Evolutionary conservation across 805 yeast species (phyloP).

Genomic region (Brettanomyces nanus): DNA sequence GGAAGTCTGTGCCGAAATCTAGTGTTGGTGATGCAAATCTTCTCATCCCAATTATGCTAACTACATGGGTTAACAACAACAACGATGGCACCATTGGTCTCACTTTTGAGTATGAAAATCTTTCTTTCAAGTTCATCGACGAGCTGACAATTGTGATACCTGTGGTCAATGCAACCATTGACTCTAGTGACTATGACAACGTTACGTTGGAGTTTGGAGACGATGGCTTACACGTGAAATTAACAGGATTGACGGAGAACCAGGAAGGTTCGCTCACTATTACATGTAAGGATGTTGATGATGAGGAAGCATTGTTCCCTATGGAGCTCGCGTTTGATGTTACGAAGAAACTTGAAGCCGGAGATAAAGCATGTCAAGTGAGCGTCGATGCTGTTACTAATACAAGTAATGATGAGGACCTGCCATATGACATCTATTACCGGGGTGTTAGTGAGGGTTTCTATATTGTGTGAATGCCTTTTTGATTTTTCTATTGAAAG

Average conservation of each 20-base stretch:
- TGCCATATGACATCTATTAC: conserved; percentile 63
- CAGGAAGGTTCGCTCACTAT: conserved; percentile 74
- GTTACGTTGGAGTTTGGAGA: conserved; percentile 51
- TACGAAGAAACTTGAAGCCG: conserved; percentile 21
- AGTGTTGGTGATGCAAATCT: conserved; percentile 48
- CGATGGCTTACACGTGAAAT: conserved; percentile 61
- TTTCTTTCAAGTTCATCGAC: conserved; percentile 41
- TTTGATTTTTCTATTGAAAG: no score
- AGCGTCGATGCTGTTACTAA: conserved; percentile 57
- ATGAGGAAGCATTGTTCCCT: conserved; percentile 86
- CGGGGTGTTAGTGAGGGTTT: conserved; percentile 52
- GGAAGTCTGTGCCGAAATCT: conserved; percentile 64
- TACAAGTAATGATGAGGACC: conserved; percentile 34
- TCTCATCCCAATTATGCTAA: conserved; percentile 61
- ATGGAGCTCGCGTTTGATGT: conserved; percentile 59
- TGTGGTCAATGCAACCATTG: conserved; percentile 44
- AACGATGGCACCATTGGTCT: conserved; percentile 58
- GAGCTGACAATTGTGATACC: conserved; percentile 59
- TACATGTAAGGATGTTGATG: conserved; percentile 53
- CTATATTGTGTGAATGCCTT: conserved; percentile 36
- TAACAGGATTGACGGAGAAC: conserved; percentile 41
- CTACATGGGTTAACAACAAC: conserved; percentile 74
- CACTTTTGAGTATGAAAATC: conserved; percentile 83
- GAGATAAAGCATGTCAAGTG: conserved; percentile 45
- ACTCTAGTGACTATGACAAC: conserved; percentile 47